Base-by-base conservation (phyloP, 208 protist genomes). In the Crithidia expoeki region DNA sequence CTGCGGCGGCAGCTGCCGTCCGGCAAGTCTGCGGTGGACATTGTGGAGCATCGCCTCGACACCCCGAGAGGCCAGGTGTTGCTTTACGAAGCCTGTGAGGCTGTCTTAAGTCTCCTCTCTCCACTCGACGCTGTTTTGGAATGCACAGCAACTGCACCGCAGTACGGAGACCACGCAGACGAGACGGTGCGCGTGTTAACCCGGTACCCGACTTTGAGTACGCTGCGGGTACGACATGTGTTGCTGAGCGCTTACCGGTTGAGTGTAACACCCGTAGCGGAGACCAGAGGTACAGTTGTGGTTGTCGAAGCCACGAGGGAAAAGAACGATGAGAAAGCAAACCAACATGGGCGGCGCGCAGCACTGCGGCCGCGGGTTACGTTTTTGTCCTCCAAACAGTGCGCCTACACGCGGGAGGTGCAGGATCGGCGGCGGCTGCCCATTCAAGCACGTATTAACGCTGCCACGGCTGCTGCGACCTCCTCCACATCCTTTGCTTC, bases 161-260 rank as follows among this genome's bases (percentile, higher is more conserved):
- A 47, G 16, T 17, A 4, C 16, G 28, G 6, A 42, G 50, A 25
- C 4, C 27, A 60, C 0, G 27, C 57, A 1, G 63, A 76, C n/a
- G 12, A 53, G 3, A 70, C 64, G 0, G 83, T 83, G 59, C 19
- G 50, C 1, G 40, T 83, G 5, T 50, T 89, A 12, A 21, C 51
- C 4, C 38, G 17, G 10, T 87, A 81, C 52, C 83, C 86, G 19
- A 74, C 67, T 12, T 74, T 89, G 59, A 78, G 72, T 19, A 36
- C 71, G 25, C 57, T 86, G 49, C 67, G 63, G 14, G 56, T 83
- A 21, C 63, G 74, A 5, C 86, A 92, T 68, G 16, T 50, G 1
- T 71, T 92, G 40, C 27, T 92, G 38, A 67, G 72, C 25, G 68
- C 77, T 10, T 86, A 77, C 58, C 58, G 23, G 23, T 36, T 85